Evolutionary conservation across 2,329 filamentous ascomycete genomes (phyloP), one percentile per base, ranked within the genome.

Genomic region (Nemania serpens): DNA sequence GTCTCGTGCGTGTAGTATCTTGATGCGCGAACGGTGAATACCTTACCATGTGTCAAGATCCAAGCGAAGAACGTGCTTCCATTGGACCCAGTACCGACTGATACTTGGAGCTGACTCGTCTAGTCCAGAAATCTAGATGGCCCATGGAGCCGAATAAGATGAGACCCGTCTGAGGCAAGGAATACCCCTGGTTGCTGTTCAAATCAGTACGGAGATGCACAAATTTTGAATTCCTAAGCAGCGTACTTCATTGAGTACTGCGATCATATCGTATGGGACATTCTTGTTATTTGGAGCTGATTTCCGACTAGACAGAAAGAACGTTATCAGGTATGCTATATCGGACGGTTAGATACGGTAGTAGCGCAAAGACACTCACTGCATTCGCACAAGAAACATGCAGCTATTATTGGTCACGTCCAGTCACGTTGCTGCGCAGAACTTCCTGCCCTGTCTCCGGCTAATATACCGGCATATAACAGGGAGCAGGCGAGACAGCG

Each of bases 111-210:
- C 49, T 57, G 49, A 55, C 50, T 49, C 34, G 39, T 36, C 45
- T 50, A 25, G 49, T 41, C 34, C 18, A 29, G 20, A 50, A 25
- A 46, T 41, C 45, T 22, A 54, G n/a, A 45, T 48, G 18, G 36
- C 39, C 36, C 18, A 50, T 54, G 29, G 29, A 36, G 53, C 45
- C 49, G 46, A 42, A n/a, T 39, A 54, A 55, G 25, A 55, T 54
- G 54, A 39, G 39, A 46, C 55, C 43, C 41, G 47, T 39, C 41
- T 37, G n/a, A 33, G 33, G 42, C 42, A 58, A 41, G 55, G 55
- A 39, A 47, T 5, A 54, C 39, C 45, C 43, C 47, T 50, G 55
- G 20, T 37, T 17, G 20, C 5, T 13, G 29, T 53, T 29, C 45
- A 41, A 25, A 36, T 29, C 25, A 22, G 25, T 49, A 43, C 39